Evolutionary conservation across 768 basidiomycete genomes (phyloP), one percentile per base, ranked within the genome.

Genomic region (Xanthoconium purpureum): DNA sequence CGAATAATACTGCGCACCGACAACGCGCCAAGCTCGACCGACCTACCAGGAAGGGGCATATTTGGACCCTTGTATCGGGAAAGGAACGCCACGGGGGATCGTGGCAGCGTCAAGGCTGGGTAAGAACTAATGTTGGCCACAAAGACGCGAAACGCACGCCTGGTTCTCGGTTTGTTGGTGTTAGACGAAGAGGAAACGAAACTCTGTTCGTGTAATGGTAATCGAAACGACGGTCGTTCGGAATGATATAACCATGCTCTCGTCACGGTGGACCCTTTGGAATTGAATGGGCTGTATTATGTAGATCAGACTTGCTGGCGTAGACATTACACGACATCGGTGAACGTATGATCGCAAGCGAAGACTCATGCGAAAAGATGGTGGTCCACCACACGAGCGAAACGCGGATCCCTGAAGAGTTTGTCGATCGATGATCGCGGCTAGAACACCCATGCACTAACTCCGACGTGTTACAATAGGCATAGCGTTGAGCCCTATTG

Each of bases 221-320:
- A 35, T 44, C 14, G 39, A 36, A 10, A 40, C 11, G 24, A 33
- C 20, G 11, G 28, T 17, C 6, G 38, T 47, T 12, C 36, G 24
- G 36, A 20, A 7, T 47, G 15, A 42, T 42, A n/a, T 30, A 43
- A 33, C 6, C 12, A 24, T 30, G 13, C 42, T 40, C 40, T 20
- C 30, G 4, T 24, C 24, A 24, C 24, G 24, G 24, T 24, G 8
- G 10, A 35, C 17, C 18, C 47, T 44, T 42, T 8, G 24, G 17
- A 33, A 35, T 18, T 47, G 47, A 20, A 40, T 50, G 60, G 28
- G 18, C 42, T 10, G 18, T 7, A 20, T 44, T 40, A 36, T 36
- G 47, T 32, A n/a, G 57, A 50, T 59, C 40, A 37, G 45, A 59
- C 20, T 50, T n/a, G 30, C 4, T 18, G 33, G 32, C 29, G 29